Evolutionary conservation across 768 basidiomycete species (phyloP).

Genomic region (Rhodosporidiobolus sp.): DNA sequence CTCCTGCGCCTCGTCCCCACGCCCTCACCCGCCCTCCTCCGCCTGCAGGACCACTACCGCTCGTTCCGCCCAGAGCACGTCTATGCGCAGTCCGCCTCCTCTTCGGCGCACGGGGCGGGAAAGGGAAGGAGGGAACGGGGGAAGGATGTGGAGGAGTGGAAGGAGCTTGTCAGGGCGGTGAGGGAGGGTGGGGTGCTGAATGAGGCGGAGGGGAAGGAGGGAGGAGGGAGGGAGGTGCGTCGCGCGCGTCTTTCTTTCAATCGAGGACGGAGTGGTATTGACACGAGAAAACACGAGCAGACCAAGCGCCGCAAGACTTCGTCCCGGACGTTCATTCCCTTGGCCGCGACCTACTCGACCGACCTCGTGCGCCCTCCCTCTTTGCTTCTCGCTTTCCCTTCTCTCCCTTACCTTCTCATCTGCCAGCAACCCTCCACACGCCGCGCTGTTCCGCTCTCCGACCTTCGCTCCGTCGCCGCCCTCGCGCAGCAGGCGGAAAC

Average conservation of each 20-base stretch:
- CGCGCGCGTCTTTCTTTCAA: not conserved
- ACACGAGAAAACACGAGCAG: not conserved
- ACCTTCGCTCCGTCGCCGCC: not conserved
- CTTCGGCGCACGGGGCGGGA: too few species aligned
- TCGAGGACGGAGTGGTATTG: not conserved
- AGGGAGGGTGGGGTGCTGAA: not conserved
- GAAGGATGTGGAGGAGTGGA: not conserved
- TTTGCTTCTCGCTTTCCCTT: not conserved
- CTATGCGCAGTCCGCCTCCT: not conserved
- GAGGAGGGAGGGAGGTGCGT: not conserved
- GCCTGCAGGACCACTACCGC: constrained; percentile 7
- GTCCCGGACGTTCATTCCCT: not conserved
- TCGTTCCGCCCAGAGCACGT: constrained; percentile 12
- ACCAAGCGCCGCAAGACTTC: constrained; percentile 7
- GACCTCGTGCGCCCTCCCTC: not conserved
- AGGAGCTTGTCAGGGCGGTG: not conserved
- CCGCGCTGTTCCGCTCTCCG: not conserved
- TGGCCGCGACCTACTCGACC: not conserved
- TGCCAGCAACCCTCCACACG: too few species aligned
- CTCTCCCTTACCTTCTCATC: not conserved
- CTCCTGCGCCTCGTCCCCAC: not conserved
- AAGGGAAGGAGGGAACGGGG: not conserved
- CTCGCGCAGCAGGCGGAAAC: not conserved
- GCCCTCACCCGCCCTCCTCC: not conserved
- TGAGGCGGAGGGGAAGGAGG: not conserved